Conservation (phyloP, 2,329 filamentous ascomycete genomes). For the Ophiocordyceps polyrhachis-furcata region DNA sequence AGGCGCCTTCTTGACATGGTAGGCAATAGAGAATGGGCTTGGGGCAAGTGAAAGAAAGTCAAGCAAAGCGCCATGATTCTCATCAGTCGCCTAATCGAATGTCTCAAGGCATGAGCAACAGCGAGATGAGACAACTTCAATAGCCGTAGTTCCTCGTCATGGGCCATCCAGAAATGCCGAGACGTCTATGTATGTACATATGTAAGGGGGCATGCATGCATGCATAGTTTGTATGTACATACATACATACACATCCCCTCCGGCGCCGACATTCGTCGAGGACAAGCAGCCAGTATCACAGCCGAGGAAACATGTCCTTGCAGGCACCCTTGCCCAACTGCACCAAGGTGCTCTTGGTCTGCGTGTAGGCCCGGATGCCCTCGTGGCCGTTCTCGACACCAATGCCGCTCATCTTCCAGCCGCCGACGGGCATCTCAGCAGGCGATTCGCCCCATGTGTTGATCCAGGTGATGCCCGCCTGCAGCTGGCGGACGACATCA, state of each 20-base stretch:
- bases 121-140: too few relatives aligned
- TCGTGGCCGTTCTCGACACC: constrained; percentile 72
- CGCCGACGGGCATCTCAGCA: constrained; percentile 81
- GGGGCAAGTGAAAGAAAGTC: too few relatives aligned
- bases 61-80: too few relatives aligned
- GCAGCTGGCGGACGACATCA: constrained; percentile 46
- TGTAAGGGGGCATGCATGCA: neutral
- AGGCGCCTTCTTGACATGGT: too few relatives aligned
- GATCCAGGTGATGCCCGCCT: constrained; percentile 81
- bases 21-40: too few relatives aligned
- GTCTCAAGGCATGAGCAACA: too few relatives aligned
- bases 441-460: constrained; percentile 90
- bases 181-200: neutral
- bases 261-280: neutral
- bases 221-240: neutral
- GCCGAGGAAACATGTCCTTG: constrained; percentile 49
- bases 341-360: constrained; percentile 75
- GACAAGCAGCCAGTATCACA: constrained; percentile 19
- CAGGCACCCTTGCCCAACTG: constrained; percentile 54
- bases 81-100: too few relatives aligned
- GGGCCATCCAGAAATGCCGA: neutral
- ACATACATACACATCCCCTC: neutral
- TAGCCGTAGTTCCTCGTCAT: too few relatives aligned
- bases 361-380: constrained; percentile 65
- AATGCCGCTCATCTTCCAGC: constrained; percentile 80